phyloP scores from a whole-genome alignment of 331 rosid species.

The Pyrus hybrid region DNA sequence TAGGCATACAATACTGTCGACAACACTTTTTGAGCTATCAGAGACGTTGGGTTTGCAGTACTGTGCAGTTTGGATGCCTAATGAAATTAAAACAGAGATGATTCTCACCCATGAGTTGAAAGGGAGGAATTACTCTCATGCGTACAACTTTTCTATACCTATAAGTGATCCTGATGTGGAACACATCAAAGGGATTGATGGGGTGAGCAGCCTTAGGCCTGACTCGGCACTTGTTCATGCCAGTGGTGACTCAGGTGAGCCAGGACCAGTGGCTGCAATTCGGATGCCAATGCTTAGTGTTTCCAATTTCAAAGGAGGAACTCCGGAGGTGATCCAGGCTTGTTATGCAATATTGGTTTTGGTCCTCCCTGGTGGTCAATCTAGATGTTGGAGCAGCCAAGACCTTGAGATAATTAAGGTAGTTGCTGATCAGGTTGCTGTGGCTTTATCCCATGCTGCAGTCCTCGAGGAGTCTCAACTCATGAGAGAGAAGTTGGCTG shows the following conservation, averaged over 20 bases:
- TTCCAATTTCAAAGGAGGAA: slow-evolving; percentile 87
- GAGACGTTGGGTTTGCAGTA: slow-evolving; percentile 81
- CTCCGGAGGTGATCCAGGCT: slow-evolving; percentile 78
- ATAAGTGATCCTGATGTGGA: slow-evolving; percentile 62
- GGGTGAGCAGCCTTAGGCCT: slow-evolving; percentile 51
- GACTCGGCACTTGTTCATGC: slow-evolving; percentile 74
- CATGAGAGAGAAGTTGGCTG: slow-evolving; percentile 93
- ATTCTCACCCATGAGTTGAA: slow-evolving; percentile 76
- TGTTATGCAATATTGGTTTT: slow-evolving; percentile 85
- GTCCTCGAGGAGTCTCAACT: slow-evolving; percentile 95
- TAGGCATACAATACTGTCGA: slow-evolving; percentile 68
- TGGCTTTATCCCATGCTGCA: slow-evolving; percentile 97
- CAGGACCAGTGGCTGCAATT: slow-evolving; percentile 86
- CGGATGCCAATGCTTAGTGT: slow-evolving; percentile 99
- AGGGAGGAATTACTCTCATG: slow-evolving; percentile 36
- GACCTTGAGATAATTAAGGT: slow-evolving; percentile 91
- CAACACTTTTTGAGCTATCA: slow-evolving; percentile 86
- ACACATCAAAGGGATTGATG: slow-evolving; percentile 52
- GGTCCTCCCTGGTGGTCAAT: slow-evolving; percentile 75
- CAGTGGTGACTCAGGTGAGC: slow-evolving; percentile 46
- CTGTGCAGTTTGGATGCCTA: slow-evolving; percentile 99
- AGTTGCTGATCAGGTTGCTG: slow-evolving; percentile 99
- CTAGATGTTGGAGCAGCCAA: slow-evolving; percentile 78
- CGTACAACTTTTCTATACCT: slow-evolving; percentile 42
- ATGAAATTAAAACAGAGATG: slow-evolving; percentile 76